These are phyloP conservation scores for Geotrichum klebahnii DNA, from an alignment of 1,139 yeast species.

Conservation along the genomic window DNA sequence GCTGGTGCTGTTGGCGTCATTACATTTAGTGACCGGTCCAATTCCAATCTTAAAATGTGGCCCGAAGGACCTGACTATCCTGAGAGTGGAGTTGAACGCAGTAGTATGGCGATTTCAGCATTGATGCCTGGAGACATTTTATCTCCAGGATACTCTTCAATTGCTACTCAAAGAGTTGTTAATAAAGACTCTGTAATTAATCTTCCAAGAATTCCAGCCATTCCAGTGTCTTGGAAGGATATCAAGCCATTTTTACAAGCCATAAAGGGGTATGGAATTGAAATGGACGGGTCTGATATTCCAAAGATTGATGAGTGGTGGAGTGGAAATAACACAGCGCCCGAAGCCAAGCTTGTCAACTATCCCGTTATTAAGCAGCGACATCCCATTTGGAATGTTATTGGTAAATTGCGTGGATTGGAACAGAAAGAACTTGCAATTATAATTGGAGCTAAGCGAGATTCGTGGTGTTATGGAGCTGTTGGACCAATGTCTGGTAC, in stretches of 20 bases:
- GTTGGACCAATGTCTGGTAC: constrained; percentile 73
- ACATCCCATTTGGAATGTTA: constrained; percentile 73
- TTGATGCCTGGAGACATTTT: constrained; percentile 73
- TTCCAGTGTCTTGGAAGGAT: constrained; percentile 73
- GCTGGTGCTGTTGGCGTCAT: constrained; percentile 54
- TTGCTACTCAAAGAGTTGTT: constrained; percentile 33
- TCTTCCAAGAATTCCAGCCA: constrained; percentile 67
- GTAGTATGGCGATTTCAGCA: constrained; percentile 63
- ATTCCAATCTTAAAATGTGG: constrained; percentile 24
- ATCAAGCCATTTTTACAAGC: constrained; percentile 50
- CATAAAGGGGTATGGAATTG: constrained; percentile 50
- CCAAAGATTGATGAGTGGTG: constrained; percentile 43
- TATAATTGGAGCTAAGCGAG: constrained; percentile 81
- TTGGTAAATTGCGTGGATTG: constrained; percentile 72
- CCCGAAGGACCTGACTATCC: constrained; percentile 21
- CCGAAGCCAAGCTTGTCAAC: constrained; percentile 43
- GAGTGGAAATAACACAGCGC: constrained; percentile 44
- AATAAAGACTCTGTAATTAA: constrained; percentile 50
- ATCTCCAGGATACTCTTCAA: constrained; percentile 71
- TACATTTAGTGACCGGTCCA: constrained; percentile 50
- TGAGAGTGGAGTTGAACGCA: constrained; percentile 52
- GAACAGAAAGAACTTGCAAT: constrained; percentile 76
- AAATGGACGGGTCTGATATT: constrained; percentile 28
- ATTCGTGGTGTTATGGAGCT: constrained; percentile 73
- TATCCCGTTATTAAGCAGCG: constrained; percentile 51